Base-by-base conservation (phyloP, 1,284 basidiomycete genomes). In the Heterobasidion occidentale region DNA sequence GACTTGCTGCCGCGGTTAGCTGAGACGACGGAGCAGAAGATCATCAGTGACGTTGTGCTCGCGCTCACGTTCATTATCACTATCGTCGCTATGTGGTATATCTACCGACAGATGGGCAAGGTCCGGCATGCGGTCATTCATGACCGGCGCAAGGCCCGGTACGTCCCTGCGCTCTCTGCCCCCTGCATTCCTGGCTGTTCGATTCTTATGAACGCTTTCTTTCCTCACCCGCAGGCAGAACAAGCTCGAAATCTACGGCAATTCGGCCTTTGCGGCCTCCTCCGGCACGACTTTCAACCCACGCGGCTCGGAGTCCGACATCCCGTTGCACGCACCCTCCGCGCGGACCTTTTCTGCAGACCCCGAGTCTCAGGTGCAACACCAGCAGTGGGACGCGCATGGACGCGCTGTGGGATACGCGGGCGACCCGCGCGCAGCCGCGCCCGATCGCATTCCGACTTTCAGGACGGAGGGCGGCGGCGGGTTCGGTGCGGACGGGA, bases 51-150 rank as follows among this genome's bases (percentile, higher is more conserved):
- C 47, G 36, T 53, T 2, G 86, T 91, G 2, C 71, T 90, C 36
- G 80, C 65, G 3, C 55, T 86, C 38, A 90, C 88, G 0, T 68
- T 83, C 52, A 46, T 92, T 27, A 79, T 96, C 60, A 96, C 94
- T 0, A 61, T 91, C 50, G 68, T 74, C 45, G 89, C 92, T 0
- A 87, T 90, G 71, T 94, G 90, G 85, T 96, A 89, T 68, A 89
- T 96, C 63, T 83, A 83, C 63, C 74, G 70, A 54, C 70, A 85
- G 70, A 92, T 96, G 84, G 82, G 86, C 65, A 75, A 80, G 62
- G 86, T 83, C 33, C 88, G 92, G 62, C 81, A 88, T 0, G 67
- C 72, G 1, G 83, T 96, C 8, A 86, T 95, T 65, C 83, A 90
- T 56, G 79, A 80, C 44, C 77, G 86, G 49, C 80, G 92, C 57